Base-by-base conservation (phyloP, 202 grass and related monocot genomes). In the Digitaria exilis region DNA sequence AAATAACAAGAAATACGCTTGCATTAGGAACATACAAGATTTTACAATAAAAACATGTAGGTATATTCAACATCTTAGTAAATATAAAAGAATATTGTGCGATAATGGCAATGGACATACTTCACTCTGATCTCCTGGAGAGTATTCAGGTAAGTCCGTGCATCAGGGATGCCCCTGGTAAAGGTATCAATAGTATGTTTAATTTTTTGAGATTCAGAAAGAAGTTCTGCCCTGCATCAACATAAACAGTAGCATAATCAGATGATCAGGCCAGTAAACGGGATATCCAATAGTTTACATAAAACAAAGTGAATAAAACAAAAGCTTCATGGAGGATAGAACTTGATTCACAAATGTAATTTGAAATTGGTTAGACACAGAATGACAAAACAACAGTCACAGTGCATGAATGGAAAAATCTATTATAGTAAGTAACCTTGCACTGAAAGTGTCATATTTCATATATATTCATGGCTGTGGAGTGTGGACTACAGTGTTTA, bases 91-190 rank as follows among this genome's bases (percentile, higher is more conserved):
- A 59, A 66, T 18, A 63, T 16, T 2, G 77, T 43, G 15, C 7
- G 21, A 67, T 35, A 55, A 69, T 73, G 76, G 75, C 17, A 85
- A 83, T 26, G 16, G 1, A 65, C 15, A 10, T 94, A 99, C 97
- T 96, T 99, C 82, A 75, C 84, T 78, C 93, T 92, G 79, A 99
- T 88, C 78, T 96, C 84, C 69, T 99, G 77, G 82, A 96, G 79
- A 39, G 90, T 99, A 64, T 88, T 88, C 79, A 99, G 77, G 79
- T 99, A 99, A 67, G 93, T 88, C 79, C 93, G 82, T 68, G 89
- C 97, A 91, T 99, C 97, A 86, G 97, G 97, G 73, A 99, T 96
- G 48, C 85, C 93, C 18, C 77, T 72, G 0, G 97, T 99, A 68
- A 88, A 83, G 30, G 77, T 83, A 11, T 96, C 82, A 14, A 99